Percentiles rank a stretch among this genome's conserved stretches.
Evolutionary conservation across 192 early-diverging fungal species (phyloP).

Genomic region (Rhizophagus prolifer): DNA sequence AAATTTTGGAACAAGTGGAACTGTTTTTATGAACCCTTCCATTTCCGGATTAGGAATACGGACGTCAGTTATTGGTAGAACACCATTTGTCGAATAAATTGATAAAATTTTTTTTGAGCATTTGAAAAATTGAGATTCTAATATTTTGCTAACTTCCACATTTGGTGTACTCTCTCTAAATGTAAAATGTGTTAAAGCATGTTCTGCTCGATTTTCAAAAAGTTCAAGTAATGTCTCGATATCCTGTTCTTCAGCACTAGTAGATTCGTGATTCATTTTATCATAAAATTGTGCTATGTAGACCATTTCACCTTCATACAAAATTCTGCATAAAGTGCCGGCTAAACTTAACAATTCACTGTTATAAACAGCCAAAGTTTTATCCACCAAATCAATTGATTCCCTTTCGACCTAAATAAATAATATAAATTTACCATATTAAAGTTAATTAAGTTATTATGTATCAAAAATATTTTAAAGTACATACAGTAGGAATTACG

Average conservation of each 20-base stretch:
- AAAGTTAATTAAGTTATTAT: too few species aligned
- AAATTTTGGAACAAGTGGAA: slow-evolving; percentile 57
- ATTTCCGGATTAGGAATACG: slow-evolving; percentile 65
- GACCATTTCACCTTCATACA: slow-evolving; percentile 83
- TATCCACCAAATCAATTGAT: slow-evolving; percentile 86
- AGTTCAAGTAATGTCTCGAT: too few species aligned
- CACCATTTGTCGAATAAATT: slow-evolving; percentile 68
- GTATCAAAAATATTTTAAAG: too few species aligned
- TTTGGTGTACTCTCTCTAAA: slow-evolving; percentile 72
- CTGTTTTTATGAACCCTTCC: slow-evolving; percentile 59
- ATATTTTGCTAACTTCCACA: slow-evolving; percentile 57
- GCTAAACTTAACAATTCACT: slow-evolving; percentile 71
- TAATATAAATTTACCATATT: too few species aligned
- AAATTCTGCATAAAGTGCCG: slow-evolving; percentile 68
- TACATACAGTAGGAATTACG: slow-evolving; percentile 79
- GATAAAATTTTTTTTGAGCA: slow-evolving; percentile 46
- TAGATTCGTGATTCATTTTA: too few species aligned
- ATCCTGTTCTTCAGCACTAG: too few species aligned
- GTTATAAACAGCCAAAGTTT: slow-evolving; percentile 75
- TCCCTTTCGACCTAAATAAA: slow-evolving; percentile 68
- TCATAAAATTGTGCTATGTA: too few species aligned
- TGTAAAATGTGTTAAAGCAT: slow-evolving; percentile 65
- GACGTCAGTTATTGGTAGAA: slow-evolving; percentile 48
- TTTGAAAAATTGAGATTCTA: slow-evolving; percentile 58
- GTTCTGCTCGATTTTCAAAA: too few species aligned